A percentile compares a stretch with the other conserved stretches of the same genome.
phyloP scores from a whole-genome alignment of 1,284 basidiomycete species.

The Sanguinoderma infundibulare region DNA sequence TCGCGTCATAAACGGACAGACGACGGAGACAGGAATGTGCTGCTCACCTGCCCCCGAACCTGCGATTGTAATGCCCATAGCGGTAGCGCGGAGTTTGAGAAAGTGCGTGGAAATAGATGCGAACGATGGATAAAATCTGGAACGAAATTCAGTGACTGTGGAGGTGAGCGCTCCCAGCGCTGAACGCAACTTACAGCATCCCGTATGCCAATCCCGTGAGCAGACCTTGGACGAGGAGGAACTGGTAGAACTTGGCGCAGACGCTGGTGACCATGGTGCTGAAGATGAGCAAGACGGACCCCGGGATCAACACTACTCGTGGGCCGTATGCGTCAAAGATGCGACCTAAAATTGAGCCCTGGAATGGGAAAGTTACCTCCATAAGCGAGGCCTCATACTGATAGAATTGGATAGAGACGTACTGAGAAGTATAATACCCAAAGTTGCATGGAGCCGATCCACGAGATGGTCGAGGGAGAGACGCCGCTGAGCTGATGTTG shows the following conservation, averaged over 20 bases:
- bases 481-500: constrained; percentile 40
- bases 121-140: constrained; percentile 35
- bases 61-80: constrained; percentile 50
- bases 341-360: constrained; percentile 38
- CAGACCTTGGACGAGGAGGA: constrained; percentile 42
- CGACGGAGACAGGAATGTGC: background rate
- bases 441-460: constrained; percentile 52
- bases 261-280: constrained; percentile 43
- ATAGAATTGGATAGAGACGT: no score
- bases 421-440: constrained; percentile 43
- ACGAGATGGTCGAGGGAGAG: constrained; percentile 45
- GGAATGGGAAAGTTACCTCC: background rate
- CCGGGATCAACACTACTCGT: constrained; percentile 36
- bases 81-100: constrained; percentile 59
- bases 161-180: background rate
- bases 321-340: constrained; percentile 42
- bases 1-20: background rate
- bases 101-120: constrained; percentile 49
- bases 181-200: constrained; percentile 35
- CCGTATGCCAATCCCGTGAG: constrained; percentile 41
- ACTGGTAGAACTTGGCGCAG: constrained; percentile 40
- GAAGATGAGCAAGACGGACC: constrained; percentile 37
- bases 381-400: no score
- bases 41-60: constrained; percentile 36
- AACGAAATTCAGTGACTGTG: background rate